Evolutionary conservation across 306 rosid species (phyloP), one percentile per base, ranked within the genome.

Genomic region (Malus sieversii): DNA sequence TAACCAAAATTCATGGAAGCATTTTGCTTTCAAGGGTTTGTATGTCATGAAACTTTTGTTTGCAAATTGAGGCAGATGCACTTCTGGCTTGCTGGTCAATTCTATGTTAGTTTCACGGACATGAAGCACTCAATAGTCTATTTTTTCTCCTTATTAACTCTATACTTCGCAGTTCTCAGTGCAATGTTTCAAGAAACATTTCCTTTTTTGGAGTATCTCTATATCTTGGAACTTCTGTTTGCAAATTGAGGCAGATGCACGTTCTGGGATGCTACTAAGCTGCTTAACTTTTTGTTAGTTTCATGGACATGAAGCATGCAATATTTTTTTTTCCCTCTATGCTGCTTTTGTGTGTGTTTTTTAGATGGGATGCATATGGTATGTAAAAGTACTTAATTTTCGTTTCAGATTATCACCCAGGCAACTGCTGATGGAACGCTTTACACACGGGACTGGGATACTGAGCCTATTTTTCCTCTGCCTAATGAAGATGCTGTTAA

Each of bases 371-470:
- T 32, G 13, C 5, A 1, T 15, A 6, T 51, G 74, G 64, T 66
- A 6, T 40, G 2, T 65, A 16, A 65, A 3, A 14, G 3, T 61
- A 20, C 29, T 64, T 63, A 64, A 81, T 61, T 79, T 57, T 68
- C 70, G 81, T 85, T 29, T 78, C 88, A 95, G 99, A 83, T 90
- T 87, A 86, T 95, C 77, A 95, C 98, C 20, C 90, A 89, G 84
- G 99, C 97, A 75, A 95, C 93, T 71, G 97, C 90, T 76, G 98
- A 95, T 85, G 91, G 97, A 78, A 89, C 99, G 42, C 91, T 95
- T 53, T 80, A 73, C 79, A 83, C 96, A 25, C 86, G 84, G 69
- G 85, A 95, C 85, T 95, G 99, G 99, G 99, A 95, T 85, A 84
- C 80, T 70, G 99, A 95, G 71, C 97, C 99, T 48, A 93, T 95